phyloP scores from a whole-genome alignment of 2,329 filamentous ascomycete species.

The Phialophora macrospora region DNA sequence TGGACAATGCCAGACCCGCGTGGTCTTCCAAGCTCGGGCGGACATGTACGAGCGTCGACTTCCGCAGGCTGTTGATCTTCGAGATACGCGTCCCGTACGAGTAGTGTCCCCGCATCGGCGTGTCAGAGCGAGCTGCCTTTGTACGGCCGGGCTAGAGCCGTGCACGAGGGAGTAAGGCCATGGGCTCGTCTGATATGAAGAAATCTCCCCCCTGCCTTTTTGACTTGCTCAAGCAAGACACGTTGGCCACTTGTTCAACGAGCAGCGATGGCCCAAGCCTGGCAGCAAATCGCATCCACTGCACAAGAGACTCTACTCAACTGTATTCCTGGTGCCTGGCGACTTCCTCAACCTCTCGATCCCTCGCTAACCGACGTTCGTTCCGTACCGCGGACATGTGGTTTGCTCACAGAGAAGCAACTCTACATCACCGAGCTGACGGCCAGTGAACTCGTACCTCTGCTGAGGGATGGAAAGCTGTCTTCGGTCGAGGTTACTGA shows the following conservation, averaged over 20 bases:
- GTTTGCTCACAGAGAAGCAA: constrained; percentile 40
- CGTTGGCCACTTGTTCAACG: not conserved
- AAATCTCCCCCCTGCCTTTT: not conserved
- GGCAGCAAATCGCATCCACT: constrained; percentile 22
- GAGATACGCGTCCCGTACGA: not conserved
- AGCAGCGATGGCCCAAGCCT: constrained; percentile 14
- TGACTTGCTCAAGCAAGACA: not conserved
- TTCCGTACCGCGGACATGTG: constrained; percentile 25
- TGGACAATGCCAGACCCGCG: not conserved
- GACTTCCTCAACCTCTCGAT: constrained; percentile 19
- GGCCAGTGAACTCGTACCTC: constrained; percentile 50
- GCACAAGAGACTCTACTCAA: constrained; percentile 21
- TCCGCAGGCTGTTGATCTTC: not conserved
- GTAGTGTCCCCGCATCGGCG: not conserved
- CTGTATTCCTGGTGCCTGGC: constrained; percentile 26
- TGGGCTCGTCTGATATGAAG: constrained; percentile 1
- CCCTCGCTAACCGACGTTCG: constrained; percentile 13
- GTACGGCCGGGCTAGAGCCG: not conserved
- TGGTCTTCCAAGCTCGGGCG: not conserved
- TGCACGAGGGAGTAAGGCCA: not conserved
- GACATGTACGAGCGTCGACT: constrained; percentile 13
- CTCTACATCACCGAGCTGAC: constrained; percentile 57
- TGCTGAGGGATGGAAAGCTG: constrained; percentile 52
- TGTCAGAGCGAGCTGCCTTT: not conserved
- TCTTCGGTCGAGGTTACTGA: constrained; percentile 54